Evolutionary conservation across 1,284 basidiomycete species (phyloP).

Genomic region (Cutaneotrichosporon spelunceum): DNA sequence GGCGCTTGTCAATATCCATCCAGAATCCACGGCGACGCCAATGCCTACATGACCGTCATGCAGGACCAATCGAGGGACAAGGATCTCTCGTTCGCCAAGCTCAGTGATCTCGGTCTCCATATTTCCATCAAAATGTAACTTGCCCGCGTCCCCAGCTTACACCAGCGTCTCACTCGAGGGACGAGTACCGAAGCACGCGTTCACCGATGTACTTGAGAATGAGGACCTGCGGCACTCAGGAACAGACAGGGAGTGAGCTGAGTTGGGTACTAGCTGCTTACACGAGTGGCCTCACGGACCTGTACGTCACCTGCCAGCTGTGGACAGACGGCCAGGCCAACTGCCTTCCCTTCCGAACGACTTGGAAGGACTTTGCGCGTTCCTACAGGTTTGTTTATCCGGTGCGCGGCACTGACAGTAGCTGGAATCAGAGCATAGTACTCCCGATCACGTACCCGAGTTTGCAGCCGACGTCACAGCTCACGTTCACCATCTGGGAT

Average conservation of each 20-base stretch:
- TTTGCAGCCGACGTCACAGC: constrained; percentile 78
- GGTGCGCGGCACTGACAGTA: constrained; percentile 44
- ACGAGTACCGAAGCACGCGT: constrained; percentile 61
- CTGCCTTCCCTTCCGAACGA: constrained; percentile 83
- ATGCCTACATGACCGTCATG: constrained; percentile 20
- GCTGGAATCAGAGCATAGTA: constrained; percentile 93
- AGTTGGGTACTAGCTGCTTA: background rate
- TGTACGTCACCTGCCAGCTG: constrained; percentile 87
- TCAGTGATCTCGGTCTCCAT: constrained; percentile 78
- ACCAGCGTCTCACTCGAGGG: constrained; percentile 80
- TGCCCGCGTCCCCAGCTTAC: constrained; percentile 6
- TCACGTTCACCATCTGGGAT: constrained; percentile 94
- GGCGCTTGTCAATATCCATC: background rate
- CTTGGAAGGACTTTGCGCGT: constrained; percentile 85
- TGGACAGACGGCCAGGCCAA: constrained; percentile 89
- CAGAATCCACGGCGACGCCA: background rate
- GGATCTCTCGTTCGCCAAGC: constrained; percentile 84
- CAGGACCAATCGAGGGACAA: constrained; percentile 46
- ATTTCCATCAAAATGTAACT: constrained; percentile 80
- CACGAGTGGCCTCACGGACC: constrained; percentile 72
- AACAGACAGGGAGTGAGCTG: constrained; percentile 67
- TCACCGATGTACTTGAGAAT: constrained; percentile 71
- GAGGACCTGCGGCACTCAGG: constrained; percentile 76
- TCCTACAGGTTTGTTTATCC: constrained; percentile 62
- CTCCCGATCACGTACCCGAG: constrained; percentile 89